Conservation (phyloP, 108 stramenopile species). For the Hondaea fermentalgiana region DNA sequence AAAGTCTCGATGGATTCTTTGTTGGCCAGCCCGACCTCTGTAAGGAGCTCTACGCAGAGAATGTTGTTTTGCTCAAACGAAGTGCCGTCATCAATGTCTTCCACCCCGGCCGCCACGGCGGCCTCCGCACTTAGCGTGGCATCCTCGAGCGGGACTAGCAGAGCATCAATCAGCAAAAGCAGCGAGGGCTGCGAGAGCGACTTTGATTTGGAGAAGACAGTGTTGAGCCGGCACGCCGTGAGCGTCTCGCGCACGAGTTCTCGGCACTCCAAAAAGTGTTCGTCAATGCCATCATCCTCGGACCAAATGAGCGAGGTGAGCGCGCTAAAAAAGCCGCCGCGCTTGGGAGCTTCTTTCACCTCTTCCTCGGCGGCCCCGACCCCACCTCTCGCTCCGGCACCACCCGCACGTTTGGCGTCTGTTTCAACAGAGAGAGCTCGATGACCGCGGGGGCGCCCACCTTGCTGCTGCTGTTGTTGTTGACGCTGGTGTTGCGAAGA, state of each 20-base stretch:
- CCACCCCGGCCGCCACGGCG: background rate
- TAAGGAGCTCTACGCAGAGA: background rate
- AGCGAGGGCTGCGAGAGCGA: background rate
- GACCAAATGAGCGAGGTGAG: slow-evolving; percentile 2
- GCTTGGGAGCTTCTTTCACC: background rate
- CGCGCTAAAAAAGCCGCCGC: slow-evolving; percentile 4
- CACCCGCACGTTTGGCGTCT: too few species aligned
- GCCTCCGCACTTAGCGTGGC: background rate
- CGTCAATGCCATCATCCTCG: background rate
- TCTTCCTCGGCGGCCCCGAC: background rate
- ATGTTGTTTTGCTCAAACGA: background rate
- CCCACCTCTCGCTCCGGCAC: too few species aligned
- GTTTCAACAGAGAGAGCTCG: background rate
- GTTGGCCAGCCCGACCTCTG: slow-evolving; percentile 4
- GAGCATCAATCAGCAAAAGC: background rate
- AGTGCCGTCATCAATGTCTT: background rate
- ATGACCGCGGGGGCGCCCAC: too few species aligned
- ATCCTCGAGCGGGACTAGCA: background rate
- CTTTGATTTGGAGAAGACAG: background rate
- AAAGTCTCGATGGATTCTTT: background rate
- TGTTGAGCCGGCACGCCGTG: background rate
- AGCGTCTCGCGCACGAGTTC: slow-evolving; percentile 4
- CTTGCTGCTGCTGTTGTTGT: background rate
- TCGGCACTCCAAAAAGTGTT: background rate
- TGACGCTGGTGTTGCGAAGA: background rate